Evolutionary conservation across 345 rosid species (phyloP), one percentile per base, ranked within the genome.

Genomic region (Eucalyptus pauciflora): DNA sequence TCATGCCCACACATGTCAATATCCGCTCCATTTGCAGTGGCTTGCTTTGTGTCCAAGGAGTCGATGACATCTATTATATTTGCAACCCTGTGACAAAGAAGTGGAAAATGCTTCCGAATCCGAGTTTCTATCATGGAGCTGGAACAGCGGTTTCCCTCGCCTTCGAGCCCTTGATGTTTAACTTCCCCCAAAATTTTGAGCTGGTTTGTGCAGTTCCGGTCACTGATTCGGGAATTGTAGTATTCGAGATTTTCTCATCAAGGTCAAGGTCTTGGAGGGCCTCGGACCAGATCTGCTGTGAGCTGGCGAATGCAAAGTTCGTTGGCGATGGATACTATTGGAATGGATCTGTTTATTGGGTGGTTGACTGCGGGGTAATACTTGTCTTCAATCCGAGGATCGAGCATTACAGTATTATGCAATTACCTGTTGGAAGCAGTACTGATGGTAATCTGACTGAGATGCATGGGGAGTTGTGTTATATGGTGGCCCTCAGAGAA

Each of bases 161-260:
- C 69, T 92, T 92, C 27, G 93, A 94, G n/a, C 93, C 94, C 67
- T 52, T 64, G 7, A 1, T 45, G 4, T 71, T 86, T 85, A 87
- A 89, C 60, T 94, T 92, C 79, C 1, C 60, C 5, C 29, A 89
- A 22, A 31, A 87, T 52, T 92, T 85, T 76, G 90, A 91, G 91
- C 89, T 93, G 20, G 89, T 91, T 25, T 93, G 94, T 86, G 94
- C 91, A 16, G 90, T 91, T 85, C 56, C 31, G 13, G 8, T 15
- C 10, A 60, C 49, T 67, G 91, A 89, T 86, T 7, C 52, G 9
- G 76, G 54, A 12, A 43, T 62, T 24, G 48, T 92, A 29, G 16
- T 14, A 37, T 94, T 94, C 71, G 94, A 94, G 88, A 93, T 93
- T 33, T 94, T 88, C 90, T 93, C 95, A 43, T 93, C 94, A 29